phyloP scores from a whole-genome alignment of 2,329 filamentous ascomycete genomes.

The Apiospora arundinis region DNA sequence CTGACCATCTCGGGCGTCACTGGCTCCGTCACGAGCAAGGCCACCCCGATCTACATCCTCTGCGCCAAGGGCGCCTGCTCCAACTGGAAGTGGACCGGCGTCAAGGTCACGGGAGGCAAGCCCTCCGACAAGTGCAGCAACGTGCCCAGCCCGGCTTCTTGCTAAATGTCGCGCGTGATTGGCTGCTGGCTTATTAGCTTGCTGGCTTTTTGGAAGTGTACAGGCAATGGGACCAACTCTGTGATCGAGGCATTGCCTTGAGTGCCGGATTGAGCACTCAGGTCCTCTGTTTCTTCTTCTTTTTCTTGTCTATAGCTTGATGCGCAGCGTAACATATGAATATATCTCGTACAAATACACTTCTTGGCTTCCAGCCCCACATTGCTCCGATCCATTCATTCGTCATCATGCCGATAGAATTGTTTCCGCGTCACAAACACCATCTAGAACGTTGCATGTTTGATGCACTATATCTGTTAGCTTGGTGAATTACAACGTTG shows the following conservation, averaged over 20 bases:
- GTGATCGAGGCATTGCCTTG: neutral
- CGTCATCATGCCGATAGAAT: neutral
- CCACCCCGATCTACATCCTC: conserved; percentile 43
- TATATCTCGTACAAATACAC: neutral
- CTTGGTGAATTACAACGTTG: neutral
- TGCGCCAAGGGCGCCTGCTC: conserved; percentile 46
- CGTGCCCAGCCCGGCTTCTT: conserved; percentile 33
- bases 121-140: conserved; percentile 67
- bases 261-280: neutral
- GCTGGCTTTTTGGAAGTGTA: neutral
- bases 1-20: conserved; percentile 48
- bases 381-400: no score
- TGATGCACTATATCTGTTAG: neutral
- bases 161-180: conserved; percentile 24
- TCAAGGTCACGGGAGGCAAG: conserved; percentile 46
- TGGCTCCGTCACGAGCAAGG: conserved; percentile 43
- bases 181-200: neutral
- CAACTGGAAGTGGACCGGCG: conserved; percentile 44
- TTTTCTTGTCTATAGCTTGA: conserved; percentile 14
- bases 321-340: neutral
- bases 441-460: neutral
- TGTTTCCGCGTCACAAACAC: neutral
- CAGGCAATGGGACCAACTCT: neutral
- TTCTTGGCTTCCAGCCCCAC: neutral
- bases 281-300: neutral